phyloP scores from a whole-genome alignment of 2,329 filamentous ascomycete species.

The Ustulina deusta region DNA sequence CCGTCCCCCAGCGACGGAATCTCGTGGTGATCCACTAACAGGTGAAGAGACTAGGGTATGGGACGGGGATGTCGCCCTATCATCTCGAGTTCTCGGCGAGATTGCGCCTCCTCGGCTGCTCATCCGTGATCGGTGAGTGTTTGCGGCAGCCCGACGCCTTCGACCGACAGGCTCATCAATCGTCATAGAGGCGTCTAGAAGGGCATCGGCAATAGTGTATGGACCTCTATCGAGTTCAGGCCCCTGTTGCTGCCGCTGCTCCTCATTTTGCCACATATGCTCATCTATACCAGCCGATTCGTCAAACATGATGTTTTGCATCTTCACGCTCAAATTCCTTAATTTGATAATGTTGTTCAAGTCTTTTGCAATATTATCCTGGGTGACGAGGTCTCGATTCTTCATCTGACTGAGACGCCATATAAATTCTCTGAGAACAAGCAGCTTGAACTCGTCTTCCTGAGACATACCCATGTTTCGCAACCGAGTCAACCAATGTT shows the following conservation, averaged over 20 bases:
- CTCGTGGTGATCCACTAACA: slow-evolving; percentile 55
- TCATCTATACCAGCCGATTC: slow-evolving; percentile 71
- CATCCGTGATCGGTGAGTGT: slow-evolving; percentile 62
- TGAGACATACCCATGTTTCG: slow-evolving; percentile 82
- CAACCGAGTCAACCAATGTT: slow-evolving; percentile 88
- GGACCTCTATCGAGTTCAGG: slow-evolving; percentile 57
- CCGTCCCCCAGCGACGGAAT: slow-evolving; percentile 50
- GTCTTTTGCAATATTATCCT: slow-evolving; percentile 57
- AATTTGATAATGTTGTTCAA: slow-evolving; percentile 80
- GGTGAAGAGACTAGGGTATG: slow-evolving; percentile 48
- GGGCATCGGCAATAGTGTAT: slow-evolving; percentile 88
- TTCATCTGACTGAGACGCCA: slow-evolving; percentile 85
- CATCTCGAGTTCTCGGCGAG: slow-evolving; percentile 55
- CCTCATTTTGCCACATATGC: slow-evolving; percentile 46
- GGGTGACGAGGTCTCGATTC: slow-evolving; percentile 62
- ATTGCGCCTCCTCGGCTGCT: slow-evolving; percentile 52
- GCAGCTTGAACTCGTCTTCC: slow-evolving; percentile 90
- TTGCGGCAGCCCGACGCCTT: slow-evolving; percentile 64
- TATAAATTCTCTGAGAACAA: slow-evolving; percentile 89
- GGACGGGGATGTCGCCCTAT: slow-evolving; percentile 45
- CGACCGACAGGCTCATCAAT: slow-evolving; percentile 76
- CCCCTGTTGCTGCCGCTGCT: slow-evolving; percentile 48
- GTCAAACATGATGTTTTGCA: slow-evolving; percentile 93
- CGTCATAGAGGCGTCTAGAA: slow-evolving; percentile 90
- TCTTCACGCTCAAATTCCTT: slow-evolving; percentile 79